Evolutionary conservation across 805 yeast species (phyloP).

Genomic region (Wickerhamomyces alni): DNA sequence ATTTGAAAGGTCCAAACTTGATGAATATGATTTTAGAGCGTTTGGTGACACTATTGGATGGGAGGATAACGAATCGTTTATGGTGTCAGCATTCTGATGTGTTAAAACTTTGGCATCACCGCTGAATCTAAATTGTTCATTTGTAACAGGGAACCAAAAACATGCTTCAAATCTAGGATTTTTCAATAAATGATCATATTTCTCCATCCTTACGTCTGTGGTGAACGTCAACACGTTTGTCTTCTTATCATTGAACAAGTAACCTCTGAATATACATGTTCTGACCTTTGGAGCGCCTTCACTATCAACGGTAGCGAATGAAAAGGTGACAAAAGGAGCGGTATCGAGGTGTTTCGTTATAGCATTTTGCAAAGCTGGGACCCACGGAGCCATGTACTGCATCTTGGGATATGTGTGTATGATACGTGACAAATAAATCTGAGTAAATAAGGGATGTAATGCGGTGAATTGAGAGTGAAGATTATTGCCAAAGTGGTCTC

Average conservation of each 20-base stretch:
- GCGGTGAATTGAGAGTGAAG: background rate
- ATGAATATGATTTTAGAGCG: conserved; percentile 14
- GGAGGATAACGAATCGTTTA: conserved; percentile 14
- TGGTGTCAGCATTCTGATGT: conserved; percentile 8
- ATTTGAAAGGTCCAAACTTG: conserved; percentile 18
- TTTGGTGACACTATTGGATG: conserved; percentile 28
- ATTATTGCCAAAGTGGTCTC: too few relatives aligned
- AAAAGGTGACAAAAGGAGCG: conserved; percentile 52
- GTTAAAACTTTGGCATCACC: conserved; percentile 54
- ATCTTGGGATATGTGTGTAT: conserved; percentile 2
- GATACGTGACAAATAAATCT: background rate
- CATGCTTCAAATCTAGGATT: conserved; percentile 68
- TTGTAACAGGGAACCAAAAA: conserved; percentile 56
- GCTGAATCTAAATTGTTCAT: conserved; percentile 66
- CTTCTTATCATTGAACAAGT: conserved; percentile 60
- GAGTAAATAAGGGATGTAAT: background rate
- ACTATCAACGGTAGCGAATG: conserved; percentile 60
- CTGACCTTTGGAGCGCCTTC: conserved; percentile 55
- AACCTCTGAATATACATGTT: conserved; percentile 69
- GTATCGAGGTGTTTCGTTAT: conserved; percentile 39
- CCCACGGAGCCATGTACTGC: conserved; percentile 69
- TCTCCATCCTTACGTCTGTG: conserved; percentile 67
- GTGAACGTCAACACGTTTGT: conserved; percentile 64
- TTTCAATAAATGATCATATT: conserved; percentile 40
- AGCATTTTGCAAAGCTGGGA: conserved; percentile 55